Base-by-base conservation (phyloP, 768 basidiomycete genomes). In the Saitozyma sp. region DNA sequence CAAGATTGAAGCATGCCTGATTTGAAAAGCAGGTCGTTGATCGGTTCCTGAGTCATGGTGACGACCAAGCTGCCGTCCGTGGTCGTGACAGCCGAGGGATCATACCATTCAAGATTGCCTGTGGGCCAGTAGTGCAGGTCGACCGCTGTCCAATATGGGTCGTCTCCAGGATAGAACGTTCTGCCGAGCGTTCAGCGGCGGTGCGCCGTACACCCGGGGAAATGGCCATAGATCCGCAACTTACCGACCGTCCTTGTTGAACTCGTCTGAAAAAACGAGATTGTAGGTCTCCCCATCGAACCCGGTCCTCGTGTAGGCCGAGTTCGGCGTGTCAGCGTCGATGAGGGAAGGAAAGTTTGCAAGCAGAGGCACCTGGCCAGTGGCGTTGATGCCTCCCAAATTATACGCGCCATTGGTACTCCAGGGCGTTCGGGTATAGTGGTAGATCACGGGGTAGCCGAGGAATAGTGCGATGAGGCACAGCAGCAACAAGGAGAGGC, bases 231-330 rank as follows among this genome's bases (percentile, higher is more conserved):
- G n/a, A n/a, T n/a, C n/a, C n/a, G n/a, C n/a, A n/a, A 52, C 65
- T 56, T 58, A 67, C 57, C 81, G 56, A 7, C 82, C 93, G 64
- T 82, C 88, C 71, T 59, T 84, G 81, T 86, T 87, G 84, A 87
- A 95, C 77, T 91, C 89, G 78, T 91, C 89, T 52, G 90, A 92
- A 80, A 94, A 98, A 8, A 92, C 88, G 43, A 98, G 85, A 61
- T 89, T 82, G 79, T 91, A 94, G 9, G 83, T 79, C 58, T 88
- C 83, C 2, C 93, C 95, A 59, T 96, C 91, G 62, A 85, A 87
- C 2, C 88, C 89, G 1, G 81, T 84, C 16, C 87, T 83, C 42
- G 85, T 84, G 63, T 81, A 79, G 10, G 82, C 89, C 9, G 81
- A 79, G 8, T 79, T 54, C 2, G 89, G 90, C 0, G 95, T 98